Evolutionary conservation across 2,329 filamentous ascomycete species (phyloP).

Genomic region (Davidsoniella neocaledoniae): DNA sequence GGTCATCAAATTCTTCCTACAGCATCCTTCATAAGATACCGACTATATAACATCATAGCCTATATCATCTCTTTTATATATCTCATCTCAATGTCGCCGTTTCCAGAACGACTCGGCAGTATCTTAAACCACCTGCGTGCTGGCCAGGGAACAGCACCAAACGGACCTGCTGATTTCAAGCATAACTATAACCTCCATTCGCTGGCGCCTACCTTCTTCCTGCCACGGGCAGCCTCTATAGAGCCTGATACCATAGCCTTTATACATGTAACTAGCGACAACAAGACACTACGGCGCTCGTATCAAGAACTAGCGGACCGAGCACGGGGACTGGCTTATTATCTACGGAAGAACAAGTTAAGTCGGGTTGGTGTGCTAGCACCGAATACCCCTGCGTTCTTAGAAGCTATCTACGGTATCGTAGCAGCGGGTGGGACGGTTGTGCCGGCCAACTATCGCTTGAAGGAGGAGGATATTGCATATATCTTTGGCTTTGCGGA

Average conservation of each 20-base stretch:
- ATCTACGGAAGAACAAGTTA: conserved; percentile 54
- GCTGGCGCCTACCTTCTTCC: conserved; percentile 73
- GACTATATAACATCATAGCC: background rate
- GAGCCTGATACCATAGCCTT: conserved; percentile 77
- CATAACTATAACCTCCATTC: conserved; percentile 50
- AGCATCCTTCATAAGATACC: too few species aligned
- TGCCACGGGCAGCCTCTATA: conserved; percentile 71
- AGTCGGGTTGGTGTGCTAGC: conserved; percentile 71
- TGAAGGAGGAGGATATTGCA: conserved; percentile 70
- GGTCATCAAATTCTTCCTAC: too few species aligned
- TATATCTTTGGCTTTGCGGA: conserved; percentile 86
- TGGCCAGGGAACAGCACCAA: conserved; percentile 14
- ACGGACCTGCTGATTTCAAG: conserved; percentile 20
- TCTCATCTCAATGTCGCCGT: background rate
- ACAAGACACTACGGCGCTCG: conserved; percentile 52
- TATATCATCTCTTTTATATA: background rate
- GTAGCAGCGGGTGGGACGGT: conserved; percentile 65
- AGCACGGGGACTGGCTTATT: conserved; percentile 76
- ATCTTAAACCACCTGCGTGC: conserved; percentile 34
- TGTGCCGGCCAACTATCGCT: conserved; percentile 44
- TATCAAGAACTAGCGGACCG: conserved; percentile 77
- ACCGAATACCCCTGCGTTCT: conserved; percentile 86
- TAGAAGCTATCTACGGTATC: conserved; percentile 80
- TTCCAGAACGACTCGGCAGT: conserved; percentile 37
- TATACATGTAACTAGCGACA: conserved; percentile 68